phyloP scores from a whole-genome alignment of 768 basidiomycete genomes.

The Leccinellum albellum region DNA sequence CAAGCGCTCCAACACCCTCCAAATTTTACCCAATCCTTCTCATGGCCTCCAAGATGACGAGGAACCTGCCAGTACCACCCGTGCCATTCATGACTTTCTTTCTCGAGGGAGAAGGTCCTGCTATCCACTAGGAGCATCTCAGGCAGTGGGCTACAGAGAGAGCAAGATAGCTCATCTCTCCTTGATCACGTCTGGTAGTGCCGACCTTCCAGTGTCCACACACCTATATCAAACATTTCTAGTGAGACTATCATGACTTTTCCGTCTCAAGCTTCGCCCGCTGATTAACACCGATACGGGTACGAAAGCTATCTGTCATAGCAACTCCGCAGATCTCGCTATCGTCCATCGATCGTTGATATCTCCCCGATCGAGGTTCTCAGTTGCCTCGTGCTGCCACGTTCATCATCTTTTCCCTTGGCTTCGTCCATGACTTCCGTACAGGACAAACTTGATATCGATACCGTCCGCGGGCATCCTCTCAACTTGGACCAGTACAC shows the following conservation, averaged over 20 bases:
- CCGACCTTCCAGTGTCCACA: constrained; percentile 1
- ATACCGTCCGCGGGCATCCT: constrained; percentile 68
- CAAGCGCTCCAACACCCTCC: no score
- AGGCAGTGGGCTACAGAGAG: constrained; percentile 70
- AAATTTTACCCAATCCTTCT: no score
- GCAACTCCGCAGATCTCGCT: constrained; percentile 89
- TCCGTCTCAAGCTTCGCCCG: no score
- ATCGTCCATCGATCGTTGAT: not conserved
- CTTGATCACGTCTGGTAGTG: not conserved
- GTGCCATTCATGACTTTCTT: constrained; percentile 80
- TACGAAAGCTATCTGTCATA: constrained; percentile 89
- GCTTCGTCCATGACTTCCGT: constrained; percentile 92
- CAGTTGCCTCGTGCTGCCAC: constrained; percentile 88
- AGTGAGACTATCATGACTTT: constrained; percentile 55
- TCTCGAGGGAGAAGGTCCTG: constrained; percentile 72
- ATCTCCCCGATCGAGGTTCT: constrained; percentile 63
- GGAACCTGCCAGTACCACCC: constrained; percentile 73
- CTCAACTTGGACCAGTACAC: constrained; percentile 96
- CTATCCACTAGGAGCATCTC: constrained; percentile 75
- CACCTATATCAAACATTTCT: constrained; percentile 96
- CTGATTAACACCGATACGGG: constrained; percentile 35
- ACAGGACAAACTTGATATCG: constrained; percentile 78
- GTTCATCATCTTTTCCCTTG: constrained; percentile 83
- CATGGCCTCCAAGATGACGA: constrained; percentile 77
- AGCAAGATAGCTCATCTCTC: constrained; percentile 54